Evolutionary conservation across 305 asterid species (phyloP).

Genomic region (Withania somnifera): DNA sequence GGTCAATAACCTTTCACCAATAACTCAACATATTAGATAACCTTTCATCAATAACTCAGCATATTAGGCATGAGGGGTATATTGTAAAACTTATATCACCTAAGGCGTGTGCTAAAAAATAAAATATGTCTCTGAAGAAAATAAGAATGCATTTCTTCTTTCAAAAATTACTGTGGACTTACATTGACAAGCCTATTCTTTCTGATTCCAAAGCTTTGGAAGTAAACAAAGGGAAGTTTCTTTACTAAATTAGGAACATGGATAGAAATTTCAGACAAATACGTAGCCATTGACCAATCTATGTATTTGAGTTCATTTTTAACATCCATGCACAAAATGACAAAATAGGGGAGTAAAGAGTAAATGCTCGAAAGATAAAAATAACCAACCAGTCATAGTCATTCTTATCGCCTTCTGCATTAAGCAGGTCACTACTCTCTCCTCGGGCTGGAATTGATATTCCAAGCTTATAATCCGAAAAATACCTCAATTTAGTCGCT

Average conservation of each 20-base stretch:
- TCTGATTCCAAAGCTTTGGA: not conserved
- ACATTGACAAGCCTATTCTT: not conserved
- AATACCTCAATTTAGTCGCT: slow-evolving; percentile 57
- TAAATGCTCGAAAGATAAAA: slow-evolving; percentile 4
- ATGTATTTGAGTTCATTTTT: not conserved
- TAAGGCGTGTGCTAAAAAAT: not conserved
- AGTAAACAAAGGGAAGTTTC: not conserved
- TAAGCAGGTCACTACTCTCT: slow-evolving; percentile 81
- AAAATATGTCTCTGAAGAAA: not conserved
- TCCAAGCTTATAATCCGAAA: slow-evolving; percentile 61
- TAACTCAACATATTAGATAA: slow-evolving; percentile 30
- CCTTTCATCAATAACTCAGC: slow-evolving; percentile 34
- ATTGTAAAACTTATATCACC: not conserved
- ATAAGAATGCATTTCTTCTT: not conserved
- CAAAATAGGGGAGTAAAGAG: not conserved
- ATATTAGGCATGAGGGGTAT: slow-evolving; percentile 18
- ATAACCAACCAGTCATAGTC: slow-evolving; percentile 84
- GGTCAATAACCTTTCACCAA: slow-evolving; percentile 68
- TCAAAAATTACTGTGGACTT: not conserved
- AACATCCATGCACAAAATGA: not conserved
- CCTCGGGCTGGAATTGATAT: slow-evolving; percentile 77
- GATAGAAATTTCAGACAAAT: not conserved
- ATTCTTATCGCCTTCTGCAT: slow-evolving; percentile 79
- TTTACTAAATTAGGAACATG: not conserved
- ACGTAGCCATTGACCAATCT: not conserved